A percentile compares a stretch with the other conserved stretches of the same genome.
These are phyloP conservation scores for Dictyostelium capitatum DNA, from an alignment of 78 protist species.

Conservation along the genomic window DNA sequence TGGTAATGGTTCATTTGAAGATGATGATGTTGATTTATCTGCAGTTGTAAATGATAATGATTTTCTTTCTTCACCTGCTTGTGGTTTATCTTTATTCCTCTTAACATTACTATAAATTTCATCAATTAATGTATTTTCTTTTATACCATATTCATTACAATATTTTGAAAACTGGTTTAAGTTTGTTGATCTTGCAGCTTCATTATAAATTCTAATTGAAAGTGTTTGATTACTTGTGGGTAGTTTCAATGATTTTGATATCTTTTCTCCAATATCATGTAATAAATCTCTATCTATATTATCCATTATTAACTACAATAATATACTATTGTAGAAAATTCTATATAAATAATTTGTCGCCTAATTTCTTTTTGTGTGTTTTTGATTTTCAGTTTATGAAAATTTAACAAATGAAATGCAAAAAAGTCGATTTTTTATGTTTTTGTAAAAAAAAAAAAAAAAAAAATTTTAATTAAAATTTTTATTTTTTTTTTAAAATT, in stretches of 20 bases:
- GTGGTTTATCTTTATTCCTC: background rate
- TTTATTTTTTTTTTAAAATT: background rate
- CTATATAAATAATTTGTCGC: too few relatives aligned
- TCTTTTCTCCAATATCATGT: conserved; percentile 11
- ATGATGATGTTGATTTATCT: background rate
- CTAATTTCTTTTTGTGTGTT: background rate
- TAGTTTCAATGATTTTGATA: conserved; percentile 37
- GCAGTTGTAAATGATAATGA: conserved; percentile 22
- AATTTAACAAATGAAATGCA: background rate
- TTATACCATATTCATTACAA: conserved; percentile 53
- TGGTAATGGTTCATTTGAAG: background rate
- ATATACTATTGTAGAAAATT: background rate
- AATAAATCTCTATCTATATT: conserved; percentile 19
- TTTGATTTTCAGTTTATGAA: background rate
- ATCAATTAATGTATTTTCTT: conserved; percentile 11
- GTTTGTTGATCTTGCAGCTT: conserved; percentile 12
- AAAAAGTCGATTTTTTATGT: background rate
- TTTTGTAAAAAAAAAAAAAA: background rate
- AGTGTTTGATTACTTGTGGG: conserved; percentile 33
- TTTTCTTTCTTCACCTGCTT: background rate
- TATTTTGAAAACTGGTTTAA: conserved; percentile 22
- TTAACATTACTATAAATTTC: conserved; percentile 37
- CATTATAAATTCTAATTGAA: conserved; percentile 24
- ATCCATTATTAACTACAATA: background rate
- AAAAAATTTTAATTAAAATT: background rate